These are phyloP conservation scores for Sporothrix inflata DNA, from an alignment of 2,329 filamentous ascomycete species.

Conservation along the genomic window DNA sequence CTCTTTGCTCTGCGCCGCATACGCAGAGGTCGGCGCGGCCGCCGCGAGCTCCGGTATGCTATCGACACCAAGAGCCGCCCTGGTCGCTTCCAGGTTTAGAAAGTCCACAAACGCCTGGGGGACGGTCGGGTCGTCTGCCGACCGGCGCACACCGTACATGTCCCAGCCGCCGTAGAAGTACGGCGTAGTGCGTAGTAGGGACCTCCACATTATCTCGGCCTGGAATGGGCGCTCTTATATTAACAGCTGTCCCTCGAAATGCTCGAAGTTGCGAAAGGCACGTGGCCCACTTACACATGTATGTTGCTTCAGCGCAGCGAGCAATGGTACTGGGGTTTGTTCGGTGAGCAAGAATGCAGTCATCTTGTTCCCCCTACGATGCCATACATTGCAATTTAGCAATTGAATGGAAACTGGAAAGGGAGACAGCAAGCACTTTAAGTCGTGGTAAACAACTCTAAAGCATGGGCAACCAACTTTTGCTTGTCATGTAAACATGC, in stretches of 20 bases:
- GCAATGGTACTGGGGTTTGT: conserved; percentile 34
- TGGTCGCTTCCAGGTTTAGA: conserved; percentile 58
- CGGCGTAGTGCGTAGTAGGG: too few species aligned
- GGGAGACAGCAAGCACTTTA: neutral
- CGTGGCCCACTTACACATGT: conserved; percentile 47
- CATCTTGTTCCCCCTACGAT: conserved; percentile 6
- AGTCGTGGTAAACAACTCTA: neutral
- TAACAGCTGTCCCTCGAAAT: neutral
- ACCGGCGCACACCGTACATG: conserved; percentile 58
- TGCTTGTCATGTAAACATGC: neutral
- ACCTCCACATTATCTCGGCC: conserved; percentile 58
- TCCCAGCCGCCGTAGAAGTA: conserved; percentile 48
- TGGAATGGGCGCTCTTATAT: conserved; percentile 17
- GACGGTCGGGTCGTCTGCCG: conserved; percentile 55
- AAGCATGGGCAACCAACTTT: neutral
- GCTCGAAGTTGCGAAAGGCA: neutral
- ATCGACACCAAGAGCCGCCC: conserved; percentile 59
- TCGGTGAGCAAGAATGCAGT: conserved; percentile 19
- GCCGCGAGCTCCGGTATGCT: conserved; percentile 41
- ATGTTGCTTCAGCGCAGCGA: conserved; percentile 55
- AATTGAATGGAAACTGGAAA: neutral
- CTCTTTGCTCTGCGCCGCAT: conserved; percentile 46
- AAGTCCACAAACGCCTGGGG: conserved; percentile 61
- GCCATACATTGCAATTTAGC: neutral
- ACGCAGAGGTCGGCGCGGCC: conserved; percentile 34